Base-by-base conservation (phyloP, 495 filamentous ascomycete genomes). In the Penicillium robsamsonii region DNA sequence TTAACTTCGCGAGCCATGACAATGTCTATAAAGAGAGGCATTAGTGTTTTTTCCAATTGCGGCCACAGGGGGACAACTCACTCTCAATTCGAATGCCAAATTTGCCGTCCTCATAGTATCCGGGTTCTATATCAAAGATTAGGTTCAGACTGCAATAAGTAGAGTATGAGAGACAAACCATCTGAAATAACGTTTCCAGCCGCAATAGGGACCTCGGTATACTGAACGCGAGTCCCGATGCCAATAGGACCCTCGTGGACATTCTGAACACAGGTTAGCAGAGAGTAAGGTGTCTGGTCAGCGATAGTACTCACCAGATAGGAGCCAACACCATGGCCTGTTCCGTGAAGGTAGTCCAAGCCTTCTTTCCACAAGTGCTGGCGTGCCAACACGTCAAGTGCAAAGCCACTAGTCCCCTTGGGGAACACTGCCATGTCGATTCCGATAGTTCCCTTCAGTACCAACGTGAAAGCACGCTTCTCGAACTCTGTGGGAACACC, bases 21-120 rank as follows among this genome's bases (percentile, higher is more conserved):
- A 55, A 99, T 73, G 63, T 91, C 81, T 84, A 53, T 22, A 40
- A 50, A 50, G 17, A 17, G 27, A 8, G 6, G 1, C 46, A 27
- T 76, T 27, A 73, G 65, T 50, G 17, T 43, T 8, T 38, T 15
- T 37, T 30, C 1, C 15, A 18, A 2, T n/a, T 2, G 2, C 1
- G 7, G 43, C 30, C 5, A 22, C 0, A 12, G 4, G 9, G 5
- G 31, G 51, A 60, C 25, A 27, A 62, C 79, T 66, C 78, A 80
- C 90, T 97, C 75, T 99, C 95, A 64, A 97, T 97, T 30, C 95
- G 89, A 64, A 99, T 96, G n/a, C 95, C 95, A 66, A 95, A 99
- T 10, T 86, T 86, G 44, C 92, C 95, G 64, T 99, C 95, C 73
- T 97, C 95, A 73, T 99, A 99, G 75, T 92, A 99, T 30, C 95